These are phyloP conservation scores for Multifurca ochricompacta DNA, from an alignment of 768 basidiomycete species.

Conservation along the genomic window DNA sequence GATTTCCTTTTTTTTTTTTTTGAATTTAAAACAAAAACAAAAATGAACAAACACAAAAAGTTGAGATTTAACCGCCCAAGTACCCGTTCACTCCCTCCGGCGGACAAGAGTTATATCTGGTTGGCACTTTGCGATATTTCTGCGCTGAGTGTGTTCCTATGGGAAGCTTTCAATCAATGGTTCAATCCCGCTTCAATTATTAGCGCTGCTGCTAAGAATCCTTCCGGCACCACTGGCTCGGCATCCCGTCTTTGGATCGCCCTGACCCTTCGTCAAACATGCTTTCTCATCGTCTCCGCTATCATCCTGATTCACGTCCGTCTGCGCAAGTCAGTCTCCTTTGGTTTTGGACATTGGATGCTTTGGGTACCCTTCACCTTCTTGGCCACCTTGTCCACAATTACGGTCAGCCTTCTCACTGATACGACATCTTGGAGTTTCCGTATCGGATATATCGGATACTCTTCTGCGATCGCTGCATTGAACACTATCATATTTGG, in stretches of 20 bases:
- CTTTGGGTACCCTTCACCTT: conserved; percentile 59
- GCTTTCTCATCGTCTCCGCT: conserved; percentile 51
- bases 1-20: no score
- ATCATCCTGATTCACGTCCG: conserved; percentile 65
- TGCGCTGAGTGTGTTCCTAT: conserved; percentile 54
- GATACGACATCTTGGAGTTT: conserved; percentile 44
- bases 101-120: conserved; percentile 70
- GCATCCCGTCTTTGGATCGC: conserved; percentile 62
- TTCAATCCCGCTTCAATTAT: conserved; percentile 36
- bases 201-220: conserved; percentile 25
- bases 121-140: conserved; percentile 59
- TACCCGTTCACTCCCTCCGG: conserved; percentile 55
- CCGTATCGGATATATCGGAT: conserved; percentile 54
- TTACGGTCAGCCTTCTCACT: conserved; percentile 50
- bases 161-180: conserved; percentile 54
- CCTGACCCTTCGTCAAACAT: conserved; percentile 58
- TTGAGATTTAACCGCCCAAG: conserved; percentile 70
- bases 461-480: conserved; percentile 44
- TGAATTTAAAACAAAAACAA: no score
- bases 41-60: no score
- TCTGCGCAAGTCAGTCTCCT: conserved; percentile 59
- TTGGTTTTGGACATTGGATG: conserved; percentile 66
- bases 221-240: conserved; percentile 44
- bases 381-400: conserved; percentile 48
- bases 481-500: conserved; percentile 47